These are phyloP conservation scores for Candida mesenterica DNA, from an alignment of 1,139 yeast species.

Conservation along the genomic window DNA sequence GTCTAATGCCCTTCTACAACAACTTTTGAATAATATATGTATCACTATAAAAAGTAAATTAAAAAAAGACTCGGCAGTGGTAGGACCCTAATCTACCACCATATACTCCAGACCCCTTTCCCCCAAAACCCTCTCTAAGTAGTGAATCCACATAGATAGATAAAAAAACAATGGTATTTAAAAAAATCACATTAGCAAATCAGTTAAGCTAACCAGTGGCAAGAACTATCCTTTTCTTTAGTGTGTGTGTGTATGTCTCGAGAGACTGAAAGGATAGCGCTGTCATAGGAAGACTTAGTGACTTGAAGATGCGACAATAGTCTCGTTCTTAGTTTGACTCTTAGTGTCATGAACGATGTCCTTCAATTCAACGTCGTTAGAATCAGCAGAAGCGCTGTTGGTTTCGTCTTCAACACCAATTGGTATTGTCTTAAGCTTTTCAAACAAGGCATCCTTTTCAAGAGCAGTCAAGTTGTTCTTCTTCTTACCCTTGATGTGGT, in stretches of 20 bases:
- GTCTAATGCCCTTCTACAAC: slow-evolving; percentile 1
- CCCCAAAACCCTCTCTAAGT: slow-evolving; percentile 6
- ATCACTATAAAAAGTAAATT: slow-evolving; percentile 2
- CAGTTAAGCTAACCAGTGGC: neutral
- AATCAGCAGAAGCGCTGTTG: slow-evolving; percentile 10
- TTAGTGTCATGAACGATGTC: slow-evolving; percentile 2
- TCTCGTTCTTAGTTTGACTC: neutral
- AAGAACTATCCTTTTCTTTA: slow-evolving; percentile 4
- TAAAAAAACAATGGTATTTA: neutral
- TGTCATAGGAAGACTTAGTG: neutral
- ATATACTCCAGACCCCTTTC: slow-evolving; percentile 13
- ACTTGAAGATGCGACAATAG: neutral
- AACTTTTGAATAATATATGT: neutral
- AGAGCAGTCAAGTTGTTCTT: slow-evolving; percentile 18
- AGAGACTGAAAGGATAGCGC: neutral
- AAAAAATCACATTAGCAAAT: neutral
- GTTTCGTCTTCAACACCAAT: slow-evolving; percentile 8
- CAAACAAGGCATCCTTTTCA: slow-evolving; percentile 22
- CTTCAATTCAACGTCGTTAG: slow-evolving; percentile 3
- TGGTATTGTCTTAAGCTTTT: slow-evolving; percentile 17
- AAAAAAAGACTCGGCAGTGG: slow-evolving; percentile 3
- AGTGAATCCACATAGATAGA: neutral
- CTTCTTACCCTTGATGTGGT: slow-evolving; percentile 26
- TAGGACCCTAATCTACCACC: slow-evolving; percentile 10
- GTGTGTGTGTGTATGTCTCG: slow-evolving; percentile 11